Evolutionary conservation across 805 yeast genomes (phyloP), one percentile per base, ranked within the genome.

Genomic region (Deakozyma indianensis): DNA sequence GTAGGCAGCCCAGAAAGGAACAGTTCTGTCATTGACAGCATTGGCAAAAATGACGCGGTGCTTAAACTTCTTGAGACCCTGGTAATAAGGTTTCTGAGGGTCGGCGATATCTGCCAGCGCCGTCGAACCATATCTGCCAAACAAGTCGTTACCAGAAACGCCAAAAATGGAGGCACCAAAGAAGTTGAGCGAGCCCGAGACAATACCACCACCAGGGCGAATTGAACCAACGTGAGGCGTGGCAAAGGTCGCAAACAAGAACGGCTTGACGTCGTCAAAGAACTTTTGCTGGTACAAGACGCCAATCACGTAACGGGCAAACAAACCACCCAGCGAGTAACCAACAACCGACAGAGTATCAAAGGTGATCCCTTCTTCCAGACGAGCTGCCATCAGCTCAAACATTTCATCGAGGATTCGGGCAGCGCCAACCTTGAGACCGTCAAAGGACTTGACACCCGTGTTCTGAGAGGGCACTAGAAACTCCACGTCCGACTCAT

Each of bases 291-390:
- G 67, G 45, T 73, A 61, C 48, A 77, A 65, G 42, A 79, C 68
- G 0, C 96, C 96, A 45, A 85, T 67, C 23, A 83, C 73, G 58
- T 83, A 85, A 38, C 96, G 69, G 0, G 86, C 70, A 15, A 84
- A 72, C 25, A 90, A 61, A 0, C 97, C 97, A n/a, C 96, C 97
- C 45, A 88, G 60, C 0, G 95, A 84, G 59, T 88, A 88, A 0
- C 96, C 96, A 2, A 87, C 71, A 35, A 88, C 65, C 50, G 90
- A 80, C 42, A 88, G 70, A 48, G 77, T 72, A 9, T 68, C 67
- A 9, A 83, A 81, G 15, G 48, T 52, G n/a, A 58, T 61, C 4
- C 57, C 57, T 1, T 52, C 55, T 67, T 48, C 64, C 23, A 51
- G 57, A n/a, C 66, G 56, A 25, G 54, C 63, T 15, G 48, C 49